Evolutionary conservation across 306 rosid genomes (phyloP).

Genomic region (Sindora glabra): DNA sequence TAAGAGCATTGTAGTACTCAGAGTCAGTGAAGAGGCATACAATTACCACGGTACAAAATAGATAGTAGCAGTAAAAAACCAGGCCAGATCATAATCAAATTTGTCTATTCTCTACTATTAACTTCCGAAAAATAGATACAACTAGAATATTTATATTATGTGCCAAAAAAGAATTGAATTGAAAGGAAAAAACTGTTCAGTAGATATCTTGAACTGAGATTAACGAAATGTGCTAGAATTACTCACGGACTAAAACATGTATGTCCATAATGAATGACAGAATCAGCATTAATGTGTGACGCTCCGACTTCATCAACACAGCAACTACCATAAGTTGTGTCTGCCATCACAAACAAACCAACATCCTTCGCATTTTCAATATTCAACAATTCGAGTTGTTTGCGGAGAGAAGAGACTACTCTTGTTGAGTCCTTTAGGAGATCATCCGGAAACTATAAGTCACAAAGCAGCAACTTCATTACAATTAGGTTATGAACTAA

Average conservation of each 20-base stretch:
- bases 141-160: background rate
- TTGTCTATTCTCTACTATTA: too few species aligned
- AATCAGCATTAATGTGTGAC: conserved; percentile 60
- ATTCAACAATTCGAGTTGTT: conserved; percentile 28
- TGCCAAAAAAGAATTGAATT: too few species aligned
- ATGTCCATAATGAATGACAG: conserved; percentile 85
- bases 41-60: background rate
- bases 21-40: conserved; percentile 1
- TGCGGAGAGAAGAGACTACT: conserved; percentile 51
- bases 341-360: conserved; percentile 73
- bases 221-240: background rate
- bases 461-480: background rate
- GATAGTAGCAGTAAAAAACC: background rate
- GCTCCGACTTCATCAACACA: conserved; percentile 96
- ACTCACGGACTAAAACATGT: conserved; percentile 91
- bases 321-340: conserved; percentile 86
- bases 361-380: conserved; percentile 24
- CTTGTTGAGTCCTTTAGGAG: conserved; percentile 62
- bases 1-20: background rate
- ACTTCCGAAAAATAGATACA: background rate
- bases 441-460: conserved; percentile 73
- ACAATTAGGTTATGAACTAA: background rate
- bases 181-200: background rate
- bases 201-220: background rate
- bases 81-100: too few species aligned